Evolutionary conservation across 1,284 basidiomycete species (phyloP), one percentile per base, ranked within the genome.

Genomic region (Somion occarium): DNA sequence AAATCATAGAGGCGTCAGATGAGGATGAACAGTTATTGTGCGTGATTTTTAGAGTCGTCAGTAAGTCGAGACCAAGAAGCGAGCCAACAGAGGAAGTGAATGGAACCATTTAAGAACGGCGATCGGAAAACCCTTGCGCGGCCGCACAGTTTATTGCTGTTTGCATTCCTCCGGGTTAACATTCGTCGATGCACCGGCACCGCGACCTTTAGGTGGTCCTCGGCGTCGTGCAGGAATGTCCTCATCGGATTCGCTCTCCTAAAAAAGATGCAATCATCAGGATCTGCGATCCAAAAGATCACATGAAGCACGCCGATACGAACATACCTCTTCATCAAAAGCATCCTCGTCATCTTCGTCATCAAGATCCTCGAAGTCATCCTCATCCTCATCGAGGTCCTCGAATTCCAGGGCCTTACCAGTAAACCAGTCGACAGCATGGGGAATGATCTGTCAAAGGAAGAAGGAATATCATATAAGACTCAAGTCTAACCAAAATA

Each of bases 381-480:
- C 80, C 0, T 82, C 83, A 5, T 88, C 85, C 0, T 88, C 85
- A 3, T 85, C 88, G 55, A 86, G 66, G 58, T 85, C 79, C 60
- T 97, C 95, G 66, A 88, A 94, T 63, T 92, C 85, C 49, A 98
- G 81, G 18, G 94, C 93, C 73, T 97, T 96, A 64, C 96, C 96
- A 18, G 95, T 98, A 73, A 98, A 98, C 75, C 88, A 94, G 69
- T 94, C 95, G 58, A 98, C 78, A 19, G 95, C 95, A 58, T 91
- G 91, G 47, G 96, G 94, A 59, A 98, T 92, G 68, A 98, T 83
- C 89, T 93, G 37, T 9, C n/a, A n/a, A n/a, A n/a, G 11, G 2
- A 25, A 20, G 12, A 18, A 3, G 38, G 37, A 18, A 18, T 22
- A 18, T 41, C 7, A 41, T 19, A 41, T 41, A 9, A 41, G 20